Conservation (phyloP, 192 early-diverging fungal species). For the Pilaira anomala region DNA sequence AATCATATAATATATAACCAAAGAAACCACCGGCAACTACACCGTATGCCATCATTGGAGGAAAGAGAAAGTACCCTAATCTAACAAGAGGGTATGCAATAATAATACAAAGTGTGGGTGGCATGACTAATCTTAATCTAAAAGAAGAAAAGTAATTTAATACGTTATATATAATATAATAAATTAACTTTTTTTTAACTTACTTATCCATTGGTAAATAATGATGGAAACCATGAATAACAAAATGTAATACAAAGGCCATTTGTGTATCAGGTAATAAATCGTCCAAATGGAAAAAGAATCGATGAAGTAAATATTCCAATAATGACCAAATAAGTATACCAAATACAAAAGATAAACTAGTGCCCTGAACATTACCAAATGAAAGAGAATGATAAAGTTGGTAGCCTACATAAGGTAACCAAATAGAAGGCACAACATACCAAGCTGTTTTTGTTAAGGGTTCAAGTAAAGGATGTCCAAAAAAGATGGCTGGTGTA, state of each 20-base stretch:
- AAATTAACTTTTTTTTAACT: neutral
- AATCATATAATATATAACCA: conserved; percentile 91
- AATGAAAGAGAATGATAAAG: conserved; percentile 32
- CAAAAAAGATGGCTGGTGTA: conserved; percentile 82
- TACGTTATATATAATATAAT: conserved; percentile 8
- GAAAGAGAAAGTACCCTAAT: conserved; percentile 55
- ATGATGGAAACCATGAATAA: conserved; percentile 95
- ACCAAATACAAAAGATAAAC: conserved; percentile 60
- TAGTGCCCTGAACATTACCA: conserved; percentile 35
- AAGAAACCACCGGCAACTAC: conserved; percentile 69
- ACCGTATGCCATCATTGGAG: conserved; percentile 61
- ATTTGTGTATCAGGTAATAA: conserved; percentile 79
- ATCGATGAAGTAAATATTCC: conserved; percentile 92
- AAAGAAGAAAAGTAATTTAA: neutral
- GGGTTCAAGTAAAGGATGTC: conserved; percentile 68
- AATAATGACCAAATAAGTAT: conserved; percentile 79
- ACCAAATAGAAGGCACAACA: conserved; percentile 83
- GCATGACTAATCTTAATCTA: conserved; percentile 94
- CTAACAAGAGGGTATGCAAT: conserved; percentile 64
- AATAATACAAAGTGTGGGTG: conserved; percentile 74
- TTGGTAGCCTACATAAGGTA: conserved; percentile 65
- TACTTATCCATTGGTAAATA: conserved; percentile 94
- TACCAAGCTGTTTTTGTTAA: conserved; percentile 93
- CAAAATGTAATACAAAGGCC: conserved; percentile 77
- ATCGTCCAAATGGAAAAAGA: conserved; percentile 90